Percentiles rank a stretch among this genome's conserved stretches.
Conservation (phyloP, 148 eudicot species). For the Camellia japonica region DNA sequence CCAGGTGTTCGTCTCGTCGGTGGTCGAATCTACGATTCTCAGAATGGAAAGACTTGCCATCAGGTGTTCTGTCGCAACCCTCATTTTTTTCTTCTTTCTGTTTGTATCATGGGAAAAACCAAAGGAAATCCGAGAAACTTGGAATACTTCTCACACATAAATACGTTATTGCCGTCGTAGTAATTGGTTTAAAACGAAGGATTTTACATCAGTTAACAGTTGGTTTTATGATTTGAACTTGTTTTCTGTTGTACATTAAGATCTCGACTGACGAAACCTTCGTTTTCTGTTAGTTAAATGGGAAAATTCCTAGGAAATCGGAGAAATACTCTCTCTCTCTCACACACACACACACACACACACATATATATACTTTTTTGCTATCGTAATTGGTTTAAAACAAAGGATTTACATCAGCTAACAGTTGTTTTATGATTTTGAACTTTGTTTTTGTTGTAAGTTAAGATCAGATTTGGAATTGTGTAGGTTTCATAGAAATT, state of each 20-base stretch:
- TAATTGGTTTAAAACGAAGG: no score
- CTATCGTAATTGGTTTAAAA: not conserved
- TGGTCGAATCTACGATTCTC: slow-evolving; percentile 57
- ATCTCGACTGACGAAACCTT: no score
- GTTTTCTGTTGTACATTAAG: no score
- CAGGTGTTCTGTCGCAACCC: slow-evolving; percentile 44
- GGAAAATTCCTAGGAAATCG: no score
- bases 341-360: no score
- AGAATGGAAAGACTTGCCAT: slow-evolving; percentile 71
- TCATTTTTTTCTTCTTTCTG: not conserved
- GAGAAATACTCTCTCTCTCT: no score
- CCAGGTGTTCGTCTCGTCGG: slow-evolving; percentile 45
- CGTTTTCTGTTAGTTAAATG: no score
- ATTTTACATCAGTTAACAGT: no score
- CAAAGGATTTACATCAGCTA: not conserved
- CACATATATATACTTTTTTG: not conserved
- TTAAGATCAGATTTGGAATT: no score
- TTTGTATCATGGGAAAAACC: not conserved
- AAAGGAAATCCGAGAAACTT: not conserved
- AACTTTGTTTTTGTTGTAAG: not conserved
- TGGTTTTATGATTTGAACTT: no score
- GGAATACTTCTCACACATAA: not conserved
- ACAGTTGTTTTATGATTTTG: not conserved
- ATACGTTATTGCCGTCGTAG: no score
- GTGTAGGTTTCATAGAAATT: no score